Evolutionary conservation across 441 rosid species (phyloP).

Genomic region (Melastoma candidum): DNA sequence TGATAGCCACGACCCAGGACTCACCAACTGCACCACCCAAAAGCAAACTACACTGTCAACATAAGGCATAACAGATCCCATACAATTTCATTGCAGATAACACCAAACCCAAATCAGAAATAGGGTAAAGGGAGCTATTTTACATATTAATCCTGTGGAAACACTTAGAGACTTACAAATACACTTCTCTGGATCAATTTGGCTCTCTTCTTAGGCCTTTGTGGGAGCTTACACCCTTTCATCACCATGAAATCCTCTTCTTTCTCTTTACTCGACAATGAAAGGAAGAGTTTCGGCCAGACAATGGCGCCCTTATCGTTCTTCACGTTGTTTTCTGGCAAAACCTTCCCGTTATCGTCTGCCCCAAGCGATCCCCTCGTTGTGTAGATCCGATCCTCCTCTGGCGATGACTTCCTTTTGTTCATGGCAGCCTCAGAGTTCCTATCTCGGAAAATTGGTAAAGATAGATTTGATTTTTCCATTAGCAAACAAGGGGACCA

Average conservation of each 20-base stretch:
- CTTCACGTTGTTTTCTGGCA: constrained; percentile 29
- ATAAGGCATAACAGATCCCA: background rate
- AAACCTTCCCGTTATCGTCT: constrained; percentile 44
- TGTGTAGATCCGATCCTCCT: constrained; percentile 47
- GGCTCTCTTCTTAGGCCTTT: constrained; percentile 70
- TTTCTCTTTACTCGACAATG: constrained; percentile 61
- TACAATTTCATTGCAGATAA: background rate
- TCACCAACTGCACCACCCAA: constrained; percentile 40
- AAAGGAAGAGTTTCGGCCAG: constrained; percentile 53
- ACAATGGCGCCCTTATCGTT: constrained; percentile 30
- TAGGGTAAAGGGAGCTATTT: no score
- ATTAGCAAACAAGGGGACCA: constrained; percentile 12
- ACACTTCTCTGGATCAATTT: constrained; percentile 55
- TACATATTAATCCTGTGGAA: background rate
- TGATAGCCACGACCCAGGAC: constrained; percentile 69
- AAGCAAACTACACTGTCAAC: constrained; percentile 8
- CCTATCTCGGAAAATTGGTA: constrained; percentile 13
- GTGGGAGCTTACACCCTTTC: constrained; percentile 75
- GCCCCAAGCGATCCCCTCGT: constrained; percentile 44
- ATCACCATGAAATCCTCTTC: constrained; percentile 68
- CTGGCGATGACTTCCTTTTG: constrained; percentile 36
- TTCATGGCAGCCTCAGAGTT: constrained; percentile 34
- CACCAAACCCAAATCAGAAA: background rate
- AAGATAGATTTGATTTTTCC: no score
- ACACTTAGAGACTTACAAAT: constrained; percentile 31